Evolutionary conservation across 768 basidiomycete species (phyloP), one percentile per base, ranked within the genome.

Genomic region (Tricholoma flavovirens): DNA sequence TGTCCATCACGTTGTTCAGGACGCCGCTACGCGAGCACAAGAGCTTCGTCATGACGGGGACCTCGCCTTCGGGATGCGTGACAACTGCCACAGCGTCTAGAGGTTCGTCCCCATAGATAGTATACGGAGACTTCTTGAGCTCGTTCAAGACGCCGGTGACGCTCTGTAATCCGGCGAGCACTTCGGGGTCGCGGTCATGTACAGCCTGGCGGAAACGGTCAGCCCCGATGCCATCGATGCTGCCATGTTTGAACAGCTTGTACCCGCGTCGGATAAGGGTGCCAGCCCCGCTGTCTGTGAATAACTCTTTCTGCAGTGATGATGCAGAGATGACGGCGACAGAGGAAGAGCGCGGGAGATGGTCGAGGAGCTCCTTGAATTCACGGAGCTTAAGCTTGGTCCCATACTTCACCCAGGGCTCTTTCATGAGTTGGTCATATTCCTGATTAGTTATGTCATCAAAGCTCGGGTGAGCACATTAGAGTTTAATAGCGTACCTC

Each of bases 321-420:
- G 90, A 80, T 51, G 93, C 85, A 50, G 91, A 92, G 73, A 99
- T 99, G 73, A 99, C 93, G 62, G 97, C 96, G 51, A 99, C 97
- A 36, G 95, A 98, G 15, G 96, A 97, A 3, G 97, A 90, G 56
- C 97, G 94, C 14, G 97, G 97, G 60, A 98, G 92, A 75, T 95
- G 88, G 68, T 98, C 97, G 43, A 99, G 83, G 53, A 99, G 86
- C 67, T 98, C 97, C 75, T 99, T 99, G 81, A 99, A 98, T 71
- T 98, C 96, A 60, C 97, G 88, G 56, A 99, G 82, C 75, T 98
- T 98, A 71, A 99, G 90, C 73, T 99, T 99, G 60, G 96, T 98
- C 58, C 96, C 97, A 69, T 86, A 98, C 70, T 97, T 97, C 71
- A 99, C 96, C 97, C 97, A 99, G 5, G 94, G 83, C 73, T 98